A percentile compares a stretch with the other conserved stretches of the same genome.
Evolutionary conservation across 352 stramenopile genomes (phyloP).

Genomic region (Globisporangium abappressorium): DNA sequence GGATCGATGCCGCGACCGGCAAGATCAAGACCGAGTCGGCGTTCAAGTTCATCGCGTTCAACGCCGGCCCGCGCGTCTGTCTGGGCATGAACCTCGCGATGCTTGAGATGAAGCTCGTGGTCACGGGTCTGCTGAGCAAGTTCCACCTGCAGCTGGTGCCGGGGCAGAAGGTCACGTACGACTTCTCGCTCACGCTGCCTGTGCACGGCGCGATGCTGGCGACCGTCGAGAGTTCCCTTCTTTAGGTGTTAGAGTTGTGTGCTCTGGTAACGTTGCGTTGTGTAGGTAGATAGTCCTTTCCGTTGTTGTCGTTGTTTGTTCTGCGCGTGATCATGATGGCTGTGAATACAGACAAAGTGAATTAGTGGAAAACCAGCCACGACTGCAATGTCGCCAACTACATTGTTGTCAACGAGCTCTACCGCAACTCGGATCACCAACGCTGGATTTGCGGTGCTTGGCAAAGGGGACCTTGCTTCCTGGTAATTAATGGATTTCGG

Average conservation of each 20-base stretch:
- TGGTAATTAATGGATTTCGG: no score
- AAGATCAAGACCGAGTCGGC: slow-evolving; percentile 35
- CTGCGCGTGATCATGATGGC: no score
- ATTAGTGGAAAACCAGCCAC: no score
- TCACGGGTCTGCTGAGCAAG: slow-evolving; percentile 49
- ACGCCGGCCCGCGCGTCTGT: slow-evolving; percentile 63
- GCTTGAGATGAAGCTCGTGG: slow-evolving; percentile 80
- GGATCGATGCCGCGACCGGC: slow-evolving; percentile 39
- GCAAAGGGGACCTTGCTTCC: no score
- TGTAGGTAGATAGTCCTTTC: background rate
- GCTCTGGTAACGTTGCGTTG: background rate
- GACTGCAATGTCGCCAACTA: no score
- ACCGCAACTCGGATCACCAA: no score
- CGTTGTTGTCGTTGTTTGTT: background rate
- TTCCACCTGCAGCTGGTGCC: slow-evolving; percentile 47
- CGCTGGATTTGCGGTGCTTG: no score
- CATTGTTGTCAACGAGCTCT: no score
- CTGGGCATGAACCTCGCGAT: slow-evolving; percentile 76
- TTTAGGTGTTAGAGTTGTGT: background rate
- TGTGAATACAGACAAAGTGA: no score
- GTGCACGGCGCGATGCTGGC: slow-evolving; percentile 27
- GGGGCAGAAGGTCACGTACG: slow-evolving; percentile 38
- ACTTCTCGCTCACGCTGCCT: slow-evolving; percentile 46
- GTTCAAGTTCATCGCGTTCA: slow-evolving; percentile 74
- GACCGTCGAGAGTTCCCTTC: background rate